Evolutionary conservation across 2,329 filamentous ascomycete species (phyloP).

Genomic region (Penicillium sp.): DNA sequence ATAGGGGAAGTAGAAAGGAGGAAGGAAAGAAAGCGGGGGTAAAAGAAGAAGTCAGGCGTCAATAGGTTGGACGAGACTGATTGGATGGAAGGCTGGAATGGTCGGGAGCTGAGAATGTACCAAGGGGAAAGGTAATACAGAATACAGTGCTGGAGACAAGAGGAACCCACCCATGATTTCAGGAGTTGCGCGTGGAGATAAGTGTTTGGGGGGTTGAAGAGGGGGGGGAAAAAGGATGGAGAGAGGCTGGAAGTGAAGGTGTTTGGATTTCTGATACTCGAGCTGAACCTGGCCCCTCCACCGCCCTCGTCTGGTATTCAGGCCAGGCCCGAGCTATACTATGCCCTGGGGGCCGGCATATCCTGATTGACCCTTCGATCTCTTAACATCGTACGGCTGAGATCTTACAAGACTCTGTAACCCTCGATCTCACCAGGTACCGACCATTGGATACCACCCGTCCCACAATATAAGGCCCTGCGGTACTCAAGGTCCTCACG

Average conservation of each 20-base stretch:
- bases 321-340: background rate
- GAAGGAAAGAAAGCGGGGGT: slow-evolving; percentile 11
- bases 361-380: background rate
- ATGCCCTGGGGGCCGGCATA: background rate
- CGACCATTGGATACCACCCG: background rate
- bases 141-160: slow-evolving; percentile 5
- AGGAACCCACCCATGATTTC: slow-evolving; percentile 13
- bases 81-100: slow-evolving; percentile 20
- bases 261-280: background rate
- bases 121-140: slow-evolving; percentile 18
- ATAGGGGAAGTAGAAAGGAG: slow-evolving; percentile 1
- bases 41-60: slow-evolving; percentile 3
- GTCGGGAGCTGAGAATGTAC: slow-evolving; percentile 23
- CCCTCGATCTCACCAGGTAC: background rate
- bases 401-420: background rate
- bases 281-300: background rate
- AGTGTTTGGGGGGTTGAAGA: background rate
- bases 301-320: background rate
- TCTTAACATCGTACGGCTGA: background rate
- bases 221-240: background rate
- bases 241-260: background rate
- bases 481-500: background rate
- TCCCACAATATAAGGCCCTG: background rate
- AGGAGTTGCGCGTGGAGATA: background rate
- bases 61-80: slow-evolving; percentile 14